Conservation (phyloP, 257 asterid genomes). For the Solanum megistacrolobum region DNA sequence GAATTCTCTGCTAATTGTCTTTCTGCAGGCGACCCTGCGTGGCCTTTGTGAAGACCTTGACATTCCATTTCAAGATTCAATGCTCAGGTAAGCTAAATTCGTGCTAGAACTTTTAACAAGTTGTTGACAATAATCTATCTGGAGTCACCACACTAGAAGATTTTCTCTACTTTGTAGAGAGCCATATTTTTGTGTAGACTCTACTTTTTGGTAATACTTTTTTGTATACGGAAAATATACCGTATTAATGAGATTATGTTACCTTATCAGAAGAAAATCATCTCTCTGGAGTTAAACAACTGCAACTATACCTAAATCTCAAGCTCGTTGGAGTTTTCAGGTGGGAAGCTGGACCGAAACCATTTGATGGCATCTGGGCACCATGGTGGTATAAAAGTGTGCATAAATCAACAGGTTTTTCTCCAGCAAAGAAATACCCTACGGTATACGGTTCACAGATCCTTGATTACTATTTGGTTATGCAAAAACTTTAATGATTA, state of each 20-base stretch:
- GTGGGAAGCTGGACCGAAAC: constrained; percentile 79
- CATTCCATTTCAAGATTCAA: constrained; percentile 68
- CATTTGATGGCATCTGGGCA: constrained; percentile 80
- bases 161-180: background rate
- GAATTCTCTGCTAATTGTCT: constrained; percentile 1
- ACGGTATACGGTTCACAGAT: constrained; percentile 21
- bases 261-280: background rate
- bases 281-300: background rate
- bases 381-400: constrained; percentile 62
- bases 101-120: background rate
- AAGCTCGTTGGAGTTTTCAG: constrained; percentile 15
- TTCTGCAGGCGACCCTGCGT: constrained; percentile 49
- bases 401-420: constrained; percentile 58
- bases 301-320: background rate
- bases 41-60: constrained; percentile 72
- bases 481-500: background rate
- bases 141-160: background rate
- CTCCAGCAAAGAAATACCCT: constrained; percentile 44
- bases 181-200: background rate
- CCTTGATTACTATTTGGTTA: background rate
- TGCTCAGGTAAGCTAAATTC: constrained; percentile 66
- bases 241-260: background rate
- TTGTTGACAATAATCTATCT: background rate
- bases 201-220: background rate
- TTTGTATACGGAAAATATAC: background rate